Base-by-base conservation (phyloP, 2,329 filamentous ascomycete species). In the Colletotrichum kahawae region DNA sequence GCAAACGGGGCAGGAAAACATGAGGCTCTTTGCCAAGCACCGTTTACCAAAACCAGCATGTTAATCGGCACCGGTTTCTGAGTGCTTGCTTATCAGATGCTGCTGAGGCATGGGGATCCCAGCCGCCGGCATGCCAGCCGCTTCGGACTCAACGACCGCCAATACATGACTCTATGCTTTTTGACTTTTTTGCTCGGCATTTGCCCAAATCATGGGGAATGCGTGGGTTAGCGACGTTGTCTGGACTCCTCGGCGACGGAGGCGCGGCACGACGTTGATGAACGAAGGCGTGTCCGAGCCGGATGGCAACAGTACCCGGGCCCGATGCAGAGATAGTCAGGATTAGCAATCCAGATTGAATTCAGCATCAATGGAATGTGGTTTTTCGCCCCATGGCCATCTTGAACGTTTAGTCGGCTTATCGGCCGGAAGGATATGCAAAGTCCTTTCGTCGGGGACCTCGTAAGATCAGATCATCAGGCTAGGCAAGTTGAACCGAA, bases 11-110 rank as follows among this genome's bases (percentile, higher is more conserved):
- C n/a, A 24, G 14, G 33, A 7, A 31, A 60, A 54, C 27, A 67
- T 54, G 18, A 24, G 29, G 7, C 14, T 62, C 54, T 27, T 6
- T 24, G n/a, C 33, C 33, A 7, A 14, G 5, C 4, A 38, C 33
- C 31, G 18, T 48, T 27, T 14, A 59, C 18, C 18, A 65, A 74
- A 13, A 38, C 21, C 92, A 91, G 90, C 90, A 91, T 90, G 5
- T 27, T 27, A 91, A 91, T 92, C 89, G 89, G 90, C 92, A 93
- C 91, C 31, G 31, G 31, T 33, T 12, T 33, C 31, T 33, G 31
- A 33, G 10, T 33, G 31, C n/a, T 29, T 36, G 18, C 62, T 57
- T 62, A 48, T 66, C 36, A 54, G 38, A 54, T 56, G 54, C 29
- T 60, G 18, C 29, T 60, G 16, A 60, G 12, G 33, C 34, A 36